Base-by-base conservation (phyloP, 2,329 filamentous ascomycete species). In the Corynespora cassiicola region DNA sequence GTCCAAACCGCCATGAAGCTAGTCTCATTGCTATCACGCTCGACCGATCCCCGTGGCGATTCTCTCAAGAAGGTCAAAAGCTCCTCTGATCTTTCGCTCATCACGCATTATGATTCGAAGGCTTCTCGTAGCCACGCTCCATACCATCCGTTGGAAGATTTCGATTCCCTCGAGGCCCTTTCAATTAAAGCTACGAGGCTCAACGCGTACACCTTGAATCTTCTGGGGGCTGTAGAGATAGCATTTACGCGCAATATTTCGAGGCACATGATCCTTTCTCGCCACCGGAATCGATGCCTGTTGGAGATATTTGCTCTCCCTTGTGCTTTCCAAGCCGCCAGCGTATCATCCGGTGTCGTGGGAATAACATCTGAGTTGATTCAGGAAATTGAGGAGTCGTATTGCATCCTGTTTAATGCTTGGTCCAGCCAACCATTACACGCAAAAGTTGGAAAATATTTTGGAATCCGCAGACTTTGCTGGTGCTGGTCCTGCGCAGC, bases 191-290 rank as follows among this genome's bases (percentile, higher is more conserved):
- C 45, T 1, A 46, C 31, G 5, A 36, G 39, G 3, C 44, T 59
- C 6, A 57, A 59, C n/a, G 44, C 47, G 0, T 57, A 47, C 12
- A 52, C 44, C 1, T 30, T 59, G 6, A 46, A 42, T 12, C 34
- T 45, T 2, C 33, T 54, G 5, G 43, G 49, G 5, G 52, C 47
- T 5, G 50, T 57, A 5, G 33, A 51, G 0, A 42, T 59, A 9
- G n/a, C 16, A 7, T 59, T 45, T 47, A 57, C 52, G 2, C 25
- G 42, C 16, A 52, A 58, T 20, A 21, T 56, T 3, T 59, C 55
- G 8, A 36, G 50, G 5, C 52, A 59, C 17, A 47, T 57, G 37
- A 24, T 50, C 1, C 31, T 57, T 5, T 48, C 38, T 18, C 46
- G 48, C 16, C 23, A 25, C 7, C 30, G 37, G 4, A 52, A 50